Conservation (phyloP, 345 rosid species). For the Dovyalis caffra region DNA sequence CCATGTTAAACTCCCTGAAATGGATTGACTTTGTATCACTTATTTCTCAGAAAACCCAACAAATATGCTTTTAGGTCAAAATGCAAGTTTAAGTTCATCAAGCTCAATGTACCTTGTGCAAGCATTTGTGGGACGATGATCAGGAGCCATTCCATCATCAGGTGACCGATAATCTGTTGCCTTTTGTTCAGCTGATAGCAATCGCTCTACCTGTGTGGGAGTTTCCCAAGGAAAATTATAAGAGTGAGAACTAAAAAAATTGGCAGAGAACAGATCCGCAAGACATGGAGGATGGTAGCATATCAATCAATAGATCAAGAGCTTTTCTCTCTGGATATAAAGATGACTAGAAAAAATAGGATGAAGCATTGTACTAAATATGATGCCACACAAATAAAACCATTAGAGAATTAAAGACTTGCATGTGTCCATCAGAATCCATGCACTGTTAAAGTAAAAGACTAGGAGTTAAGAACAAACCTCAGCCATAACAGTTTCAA, state of each 20-base stretch:
- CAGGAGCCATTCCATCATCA: slow-evolving; percentile 91
- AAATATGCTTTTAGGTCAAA: slow-evolving; percentile 4
- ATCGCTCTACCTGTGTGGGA: slow-evolving; percentile 69
- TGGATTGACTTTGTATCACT: neutral
- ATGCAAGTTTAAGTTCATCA: neutral
- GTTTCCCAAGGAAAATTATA: slow-evolving; percentile 12
- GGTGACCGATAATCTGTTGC: slow-evolving; percentile 88
- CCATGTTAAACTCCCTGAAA: neutral
- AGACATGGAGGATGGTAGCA: neutral
- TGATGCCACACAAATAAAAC: neutral
- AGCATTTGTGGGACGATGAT: slow-evolving; percentile 96
- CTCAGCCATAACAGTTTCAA: slow-evolving; percentile 99
- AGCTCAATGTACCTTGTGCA: slow-evolving; percentile 69
- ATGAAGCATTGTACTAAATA: neutral
- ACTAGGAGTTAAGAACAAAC: slow-evolving; percentile 39
- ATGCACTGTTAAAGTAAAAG: neutral
- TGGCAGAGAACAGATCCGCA: neutral
- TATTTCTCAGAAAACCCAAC: neutral
- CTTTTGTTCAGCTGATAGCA: slow-evolving; percentile 93
- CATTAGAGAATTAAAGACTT: neutral
- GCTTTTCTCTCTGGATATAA: neutral
- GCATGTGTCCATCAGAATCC: neutral
- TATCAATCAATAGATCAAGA: neutral
- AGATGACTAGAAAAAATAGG: neutral
- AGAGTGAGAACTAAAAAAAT: neutral